Base-by-base conservation (phyloP, 257 asterid genomes). In the Paraleonurus japonicus region DNA sequence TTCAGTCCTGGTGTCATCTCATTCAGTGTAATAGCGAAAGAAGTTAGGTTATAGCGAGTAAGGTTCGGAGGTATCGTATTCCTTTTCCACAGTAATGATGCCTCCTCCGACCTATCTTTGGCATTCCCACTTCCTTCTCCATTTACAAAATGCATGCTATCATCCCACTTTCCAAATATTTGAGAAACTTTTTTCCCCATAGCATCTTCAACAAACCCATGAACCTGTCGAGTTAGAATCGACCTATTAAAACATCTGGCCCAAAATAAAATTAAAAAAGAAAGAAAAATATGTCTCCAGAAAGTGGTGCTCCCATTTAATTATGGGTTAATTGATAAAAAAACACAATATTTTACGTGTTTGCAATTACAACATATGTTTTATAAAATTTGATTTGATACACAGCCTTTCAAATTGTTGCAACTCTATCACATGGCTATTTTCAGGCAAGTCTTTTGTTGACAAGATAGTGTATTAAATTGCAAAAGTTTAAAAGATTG, bases 121-220 rank as follows among this genome's bases (percentile, higher is more conserved):
- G 75, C 78, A 74, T 76, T 80, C 74, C 81, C 79, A 59, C 69
- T 78, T 71, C 84, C 89, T 24, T 93, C 97, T 64, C 95, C 96
- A 65, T 73, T 76, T 45, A 82, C 51, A 79, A 72, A 89, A 74
- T 86, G 75, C 81, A 93, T 75, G 84, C 94, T 85, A n/a, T 90
- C 96, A 39, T 93, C 89, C 98, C 98, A 93, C 85, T 93, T 93
- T 41, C 98, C 98, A 17, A 83, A 86, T 74, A 93, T 68, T 59
- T 85, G 87, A 66, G 96, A 85, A 76, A 83, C 85, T 69, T 82
- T 93, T 76, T 80, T 85, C 60, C 96, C 96, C 23, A 12, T 50
- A n/a, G 62, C 72, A 72, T 90, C 97, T 84, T 93, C 95, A 76
- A 93, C 97, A 80, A 83, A 80, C 77, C 98, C 98, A 74, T 90